Evolutionary conservation across 1,284 basidiomycete genomes (phyloP), one percentile per base, ranked within the genome.

Genomic region (Phellinidium pouzarii): DNA sequence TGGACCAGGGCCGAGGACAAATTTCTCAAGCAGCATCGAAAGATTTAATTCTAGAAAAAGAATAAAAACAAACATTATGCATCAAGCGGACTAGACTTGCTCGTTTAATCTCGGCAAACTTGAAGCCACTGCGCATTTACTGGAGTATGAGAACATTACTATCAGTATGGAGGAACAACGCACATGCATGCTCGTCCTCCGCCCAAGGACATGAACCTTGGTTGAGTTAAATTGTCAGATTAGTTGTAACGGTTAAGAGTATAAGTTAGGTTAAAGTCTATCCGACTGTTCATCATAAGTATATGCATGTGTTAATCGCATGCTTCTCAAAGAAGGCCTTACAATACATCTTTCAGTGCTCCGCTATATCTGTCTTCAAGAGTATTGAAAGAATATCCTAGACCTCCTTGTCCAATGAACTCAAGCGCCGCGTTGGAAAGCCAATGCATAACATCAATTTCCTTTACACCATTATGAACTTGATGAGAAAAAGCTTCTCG

Each of bases 391-490:
- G 69, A 69, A 55, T 73, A 68, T 1, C 74, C 71, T 17, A 72
- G 56, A 2, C 68, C 69, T 11, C 61, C 63, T 59, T 65, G 64
- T 14, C 66, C 65, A 34, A 71, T 62, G 23, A 64, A 55, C 54
- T 70, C 68, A 12, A 69, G 50, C 22, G 71, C 68, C 6, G 64
- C 63, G n/a, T 66, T 64, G 2, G 64, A 60, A 62, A 70, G 67
- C 71, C 70, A 74, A 17, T 66, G 59, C 17, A 70, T 53, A 20
- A 75, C 53, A 64, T 78, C 61, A 64, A 76, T 58, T 59, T 76
- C 61, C 12, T 56, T 41, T 0, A 53, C 25, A 9, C 63, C 59
- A 20, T 50, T 31, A 19, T 41, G 19, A 9, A 60, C 48, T 48
- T 47, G 45, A 22, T 25, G 42, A 17, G 27, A 42, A 9, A 64